Evolutionary conservation across 768 basidiomycete genomes (phyloP).

Genomic region (Tubosaeta sp.): DNA sequence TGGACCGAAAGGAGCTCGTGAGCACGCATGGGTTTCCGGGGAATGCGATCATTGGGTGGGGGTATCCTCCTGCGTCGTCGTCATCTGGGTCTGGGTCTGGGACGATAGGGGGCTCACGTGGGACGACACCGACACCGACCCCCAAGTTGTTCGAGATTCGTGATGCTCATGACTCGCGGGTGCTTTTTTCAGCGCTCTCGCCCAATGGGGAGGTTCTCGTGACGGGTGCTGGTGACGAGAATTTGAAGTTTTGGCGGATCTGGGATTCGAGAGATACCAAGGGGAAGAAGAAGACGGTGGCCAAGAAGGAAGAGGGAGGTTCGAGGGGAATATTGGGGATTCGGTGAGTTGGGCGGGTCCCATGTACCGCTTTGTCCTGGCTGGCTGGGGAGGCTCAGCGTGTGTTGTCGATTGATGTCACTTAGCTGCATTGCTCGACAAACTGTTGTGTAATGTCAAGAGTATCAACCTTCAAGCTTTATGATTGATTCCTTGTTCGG

Average conservation of each 20-base stretch:
- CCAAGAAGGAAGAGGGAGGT: slow-evolving; percentile 33
- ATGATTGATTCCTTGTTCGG: no score
- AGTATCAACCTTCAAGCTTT: no score
- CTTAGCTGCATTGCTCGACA: no score
- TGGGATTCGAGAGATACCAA: slow-evolving; percentile 58
- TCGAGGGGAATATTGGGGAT: slow-evolving; percentile 33
- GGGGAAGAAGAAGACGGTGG: slow-evolving; percentile 26
- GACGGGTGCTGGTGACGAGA: slow-evolving; percentile 93
- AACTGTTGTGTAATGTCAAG: no score
- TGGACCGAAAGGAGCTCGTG: slow-evolving; percentile 83
- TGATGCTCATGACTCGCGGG: slow-evolving; percentile 90
- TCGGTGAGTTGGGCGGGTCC: slow-evolving; percentile 23
- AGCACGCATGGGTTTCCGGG: slow-evolving; percentile 95
- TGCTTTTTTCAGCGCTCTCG: slow-evolving; percentile 78
- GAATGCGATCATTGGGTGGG: slow-evolving; percentile 75
- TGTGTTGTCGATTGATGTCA: not conserved
- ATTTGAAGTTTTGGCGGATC: slow-evolving; percentile 92
- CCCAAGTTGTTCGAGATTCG: slow-evolving; percentile 52
- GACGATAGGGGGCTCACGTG: slow-evolving; percentile 12
- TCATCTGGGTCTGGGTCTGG: slow-evolving; percentile 36
- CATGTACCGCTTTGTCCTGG: not conserved
- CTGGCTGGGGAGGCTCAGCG: not conserved
- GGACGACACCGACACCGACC: slow-evolving; percentile 10
- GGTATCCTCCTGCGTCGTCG: slow-evolving; percentile 55
- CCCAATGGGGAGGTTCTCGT: slow-evolving; percentile 90